A percentile compares a stretch with the other conserved stretches of the same genome.
Evolutionary conservation across 2,329 filamentous ascomycete genomes (phyloP).

Genomic region (Talaromyces sp.): DNA sequence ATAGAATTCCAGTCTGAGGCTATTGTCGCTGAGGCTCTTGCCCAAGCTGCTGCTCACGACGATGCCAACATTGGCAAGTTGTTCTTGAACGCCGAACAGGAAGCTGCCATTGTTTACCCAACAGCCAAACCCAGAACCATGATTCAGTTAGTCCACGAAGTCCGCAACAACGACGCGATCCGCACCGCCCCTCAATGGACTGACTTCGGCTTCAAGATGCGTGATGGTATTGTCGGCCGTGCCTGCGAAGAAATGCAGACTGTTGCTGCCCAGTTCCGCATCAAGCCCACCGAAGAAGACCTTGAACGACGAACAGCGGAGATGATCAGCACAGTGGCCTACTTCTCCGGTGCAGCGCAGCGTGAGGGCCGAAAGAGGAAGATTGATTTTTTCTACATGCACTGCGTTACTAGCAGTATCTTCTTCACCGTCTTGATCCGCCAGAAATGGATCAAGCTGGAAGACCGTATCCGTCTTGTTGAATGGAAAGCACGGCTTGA

Average conservation of each 20-base stretch:
- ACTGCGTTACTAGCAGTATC: constrained; percentile 36
- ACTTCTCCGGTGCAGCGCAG: constrained; percentile 12
- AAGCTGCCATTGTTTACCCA: neutral
- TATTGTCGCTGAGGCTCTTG: constrained; percentile 66
- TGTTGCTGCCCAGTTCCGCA: constrained; percentile 6
- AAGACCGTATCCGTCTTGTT: constrained; percentile 27
- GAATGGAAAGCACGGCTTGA: constrained; percentile 30
- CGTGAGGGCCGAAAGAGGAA: neutral
- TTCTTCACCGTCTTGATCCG: constrained; percentile 32
- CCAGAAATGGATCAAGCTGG: constrained; percentile 35
- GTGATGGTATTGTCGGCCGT: constrained; percentile 5
- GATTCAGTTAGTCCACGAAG: neutral
- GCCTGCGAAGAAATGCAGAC: neutral
- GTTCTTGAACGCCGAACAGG: neutral
- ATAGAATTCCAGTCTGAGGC: constrained; percentile 70
- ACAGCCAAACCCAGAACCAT: neutral
- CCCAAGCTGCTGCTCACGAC: constrained; percentile 68
- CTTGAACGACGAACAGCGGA: constrained; percentile 11
- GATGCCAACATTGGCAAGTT: neutral
- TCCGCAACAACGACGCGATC: constrained; percentile 1
- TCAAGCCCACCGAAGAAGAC: neutral
- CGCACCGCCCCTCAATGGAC: neutral
- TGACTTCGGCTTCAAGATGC: neutral
- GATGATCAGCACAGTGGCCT: constrained; percentile 13
- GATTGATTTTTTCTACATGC: constrained; percentile 24